These are phyloP conservation scores for Allomyces macrogynus DNA, from an alignment of 192 early-diverging fungal genomes.

Conservation along the genomic window DNA sequence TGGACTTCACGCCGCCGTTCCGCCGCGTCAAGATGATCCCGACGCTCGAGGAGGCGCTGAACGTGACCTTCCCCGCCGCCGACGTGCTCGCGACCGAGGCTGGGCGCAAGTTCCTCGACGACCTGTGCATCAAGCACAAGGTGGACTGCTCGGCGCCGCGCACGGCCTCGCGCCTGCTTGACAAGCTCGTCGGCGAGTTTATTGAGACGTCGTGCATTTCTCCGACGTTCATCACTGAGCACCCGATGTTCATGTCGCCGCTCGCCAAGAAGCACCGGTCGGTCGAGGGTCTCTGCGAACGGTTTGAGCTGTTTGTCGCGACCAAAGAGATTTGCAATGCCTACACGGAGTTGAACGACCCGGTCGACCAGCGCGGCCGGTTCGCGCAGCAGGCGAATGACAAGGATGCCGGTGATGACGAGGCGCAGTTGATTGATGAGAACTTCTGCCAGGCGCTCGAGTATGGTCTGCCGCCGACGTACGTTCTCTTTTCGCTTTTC, in stretches of 20 bases:
- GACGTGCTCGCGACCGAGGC: slow-evolving; percentile 56
- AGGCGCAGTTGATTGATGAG: slow-evolving; percentile 96
- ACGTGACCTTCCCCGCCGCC: slow-evolving; percentile 78
- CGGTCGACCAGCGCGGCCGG: slow-evolving; percentile 92
- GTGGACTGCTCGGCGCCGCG: slow-evolving; percentile 89
- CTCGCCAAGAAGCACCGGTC: slow-evolving; percentile 91
- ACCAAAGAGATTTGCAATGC: slow-evolving; percentile 98
- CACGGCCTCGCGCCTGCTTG: slow-evolving; percentile 76
- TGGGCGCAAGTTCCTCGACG: slow-evolving; percentile 73
- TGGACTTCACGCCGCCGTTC: slow-evolving; percentile 97
- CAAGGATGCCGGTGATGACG: slow-evolving; percentile 96
- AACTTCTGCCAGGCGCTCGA: slow-evolving; percentile 90
- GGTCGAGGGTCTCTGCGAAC: slow-evolving; percentile 78
- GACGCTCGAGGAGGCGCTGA: slow-evolving; percentile 74
- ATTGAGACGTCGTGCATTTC: slow-evolving; percentile 55
- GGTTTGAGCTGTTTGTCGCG: slow-evolving; percentile 95
- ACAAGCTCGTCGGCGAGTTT: slow-evolving; percentile 81
- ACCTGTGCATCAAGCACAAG: slow-evolving; percentile 83
- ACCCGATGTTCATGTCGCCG: slow-evolving; percentile 98
- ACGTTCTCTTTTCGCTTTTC: slow-evolving; percentile 6
- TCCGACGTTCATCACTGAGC: slow-evolving; percentile 90
- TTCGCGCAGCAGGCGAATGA: slow-evolving; percentile 94
- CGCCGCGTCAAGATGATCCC: slow-evolving; percentile 79
- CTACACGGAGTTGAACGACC: slow-evolving; percentile 99
- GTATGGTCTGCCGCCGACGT: slow-evolving; percentile 91